Evolutionary conservation across 192 early-diverging fungal genomes (phyloP).

Genomic region (Geranomyces variabilis): DNA sequence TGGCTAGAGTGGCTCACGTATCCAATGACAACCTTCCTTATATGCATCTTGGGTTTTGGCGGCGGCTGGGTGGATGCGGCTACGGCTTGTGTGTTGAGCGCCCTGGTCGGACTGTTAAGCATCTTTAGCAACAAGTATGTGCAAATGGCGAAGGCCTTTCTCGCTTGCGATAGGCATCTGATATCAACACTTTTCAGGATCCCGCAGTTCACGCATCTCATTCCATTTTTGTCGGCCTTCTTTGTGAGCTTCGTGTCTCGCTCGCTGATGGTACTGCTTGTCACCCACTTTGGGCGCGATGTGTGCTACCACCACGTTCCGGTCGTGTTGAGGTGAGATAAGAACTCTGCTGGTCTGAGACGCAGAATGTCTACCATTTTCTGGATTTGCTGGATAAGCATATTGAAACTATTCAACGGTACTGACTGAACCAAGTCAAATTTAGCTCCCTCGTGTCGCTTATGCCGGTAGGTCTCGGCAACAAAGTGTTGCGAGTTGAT

Average conservation of each 20-base stretch:
- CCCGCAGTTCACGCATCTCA: conserved; percentile 19
- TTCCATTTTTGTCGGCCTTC: conserved; percentile 24
- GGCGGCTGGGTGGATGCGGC: conserved; percentile 44
- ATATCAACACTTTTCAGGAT: background rate
- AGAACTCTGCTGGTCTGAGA: too few species aligned
- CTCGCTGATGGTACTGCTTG: background rate
- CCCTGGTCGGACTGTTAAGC: conserved; percentile 31
- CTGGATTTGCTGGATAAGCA: too few species aligned
- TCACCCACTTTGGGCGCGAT: background rate
- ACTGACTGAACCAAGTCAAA: too few species aligned
- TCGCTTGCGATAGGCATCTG: too few species aligned
- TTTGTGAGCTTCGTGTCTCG: conserved; percentile 17
- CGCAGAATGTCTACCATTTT: too few species aligned
- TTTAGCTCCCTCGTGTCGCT: conserved; percentile 37
- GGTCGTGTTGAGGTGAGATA: conserved; percentile 24
- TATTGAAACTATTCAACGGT: too few species aligned
- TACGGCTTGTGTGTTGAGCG: conserved; percentile 35
- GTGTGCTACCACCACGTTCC: conserved; percentile 36
- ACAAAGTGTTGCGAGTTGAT: conserved; percentile 6
- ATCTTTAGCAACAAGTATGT: conserved; percentile 14
- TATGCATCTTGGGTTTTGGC: conserved; percentile 47
- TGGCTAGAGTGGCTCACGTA: conserved; percentile 20
- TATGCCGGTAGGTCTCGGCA: conserved; percentile 37
- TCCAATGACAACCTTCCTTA: conserved; percentile 37
- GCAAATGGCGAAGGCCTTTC: background rate